Evolutionary conservation across 139 green algal species (phyloP), one percentile per base, ranked within the genome.

Genomic region (Parachlorella kessleri): DNA sequence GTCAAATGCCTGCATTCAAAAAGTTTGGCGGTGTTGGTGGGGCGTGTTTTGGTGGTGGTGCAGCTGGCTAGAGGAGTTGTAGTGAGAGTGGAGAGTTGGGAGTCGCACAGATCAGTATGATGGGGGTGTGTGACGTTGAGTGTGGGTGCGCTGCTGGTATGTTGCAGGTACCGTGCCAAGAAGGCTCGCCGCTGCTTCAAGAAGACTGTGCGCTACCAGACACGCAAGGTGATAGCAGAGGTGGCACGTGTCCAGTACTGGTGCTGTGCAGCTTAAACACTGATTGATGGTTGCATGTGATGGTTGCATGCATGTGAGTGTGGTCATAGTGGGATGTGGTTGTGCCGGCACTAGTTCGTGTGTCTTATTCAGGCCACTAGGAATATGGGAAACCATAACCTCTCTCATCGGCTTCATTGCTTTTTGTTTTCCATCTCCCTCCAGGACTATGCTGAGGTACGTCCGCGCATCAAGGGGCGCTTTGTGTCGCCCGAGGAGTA

Each of bases 401-500:
- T 30, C 32, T 21, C 30, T 28, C 53, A 10, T 53, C 40, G 10
- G 24, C 39, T 33, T 40, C 4, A 37, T 69, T 9, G 23, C 14
- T 69, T 1, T 69, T 35, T n/a, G 18, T 33, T 14, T 21, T 41
- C 35, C 9, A 26, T 53, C 2, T 33, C 18, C n/a, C 37, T 70
- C 59, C 74, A 79, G 74, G 55, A 79, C 63, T 86, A 86, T 42
- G 81, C 81, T 24, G 81, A 86, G 8, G 26, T 82, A 33, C 75
- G 81, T 40, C 81, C 81, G 14, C 73, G 81, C 28, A 82, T 86
- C 54, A 86, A 86, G 75, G 81, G 81, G 10, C 67, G 81, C 10
- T 86, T 86, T 67, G 81, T 86, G n/a, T 83, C 75, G 4, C 81
- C 74, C 10, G 81, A 86, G 37, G 81, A 86, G 70, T 86, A 75